Evolutionary conservation across 2,329 filamentous ascomycete species (phyloP), one percentile per base, ranked within the genome.

Genomic region (Colletotrichum brevisporum): DNA sequence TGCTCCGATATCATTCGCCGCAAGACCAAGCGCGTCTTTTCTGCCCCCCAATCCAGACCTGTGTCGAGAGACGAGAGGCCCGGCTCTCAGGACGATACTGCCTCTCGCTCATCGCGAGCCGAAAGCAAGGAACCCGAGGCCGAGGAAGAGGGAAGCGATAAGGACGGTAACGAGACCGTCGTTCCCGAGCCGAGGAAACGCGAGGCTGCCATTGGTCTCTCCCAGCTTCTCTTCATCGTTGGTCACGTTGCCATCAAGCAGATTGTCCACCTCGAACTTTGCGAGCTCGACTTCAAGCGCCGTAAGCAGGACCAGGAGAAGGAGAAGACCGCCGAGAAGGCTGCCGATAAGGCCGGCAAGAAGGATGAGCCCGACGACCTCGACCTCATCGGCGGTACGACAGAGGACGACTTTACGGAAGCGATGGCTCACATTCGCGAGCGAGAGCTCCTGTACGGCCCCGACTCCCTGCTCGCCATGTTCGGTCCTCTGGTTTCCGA

Each of bases 241-340:
- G 96, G 96, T 0, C 96, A 99, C 76, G 93, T 98, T 55, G 96
- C 96, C 15, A 96, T 99, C 78, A 99, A 99, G 83, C 97, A 99
- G 78, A 99, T 99, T 74, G 97, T 99, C 0, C 96, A 99, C 78
- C 88, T 99, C 12, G 96, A 99, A 76, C 86, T 98, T n/a, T 97
- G 95, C 78, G 96, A 99, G 78, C 90, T 96, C 57, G 96, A 99
- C 80, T 99, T 99, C 81, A 99, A 99, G 84, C 92, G 95, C 62
- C 89, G 95, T 73, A 99, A 99, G 84, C 92, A 93, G 48, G 94
- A 96, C 69, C 94, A 94, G 74, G 93, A 96, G 76, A 95, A 94
- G 83, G 86, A 81, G 15, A 76, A 82, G 2, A 80, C 83, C 0
- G 80, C 79, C 1, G 83, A 84, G 9, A 76, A 77, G 48, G 74